Evolutionary conservation across 768 basidiomycete genomes (phyloP).

Genomic region (Tylopilus sp.): DNA sequence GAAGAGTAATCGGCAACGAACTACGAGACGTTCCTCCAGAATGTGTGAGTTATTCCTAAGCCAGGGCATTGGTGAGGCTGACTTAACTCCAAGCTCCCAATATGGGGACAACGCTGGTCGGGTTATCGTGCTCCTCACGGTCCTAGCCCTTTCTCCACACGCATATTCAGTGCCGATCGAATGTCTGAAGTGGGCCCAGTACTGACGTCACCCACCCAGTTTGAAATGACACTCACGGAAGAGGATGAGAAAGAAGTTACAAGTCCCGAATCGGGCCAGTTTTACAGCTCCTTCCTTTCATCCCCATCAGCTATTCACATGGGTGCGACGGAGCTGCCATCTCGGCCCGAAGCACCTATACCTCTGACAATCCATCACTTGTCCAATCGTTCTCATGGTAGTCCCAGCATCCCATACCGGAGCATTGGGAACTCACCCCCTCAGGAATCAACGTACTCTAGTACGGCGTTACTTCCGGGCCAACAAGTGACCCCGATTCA

Average conservation of each 20-base stretch:
- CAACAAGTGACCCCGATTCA: neutral
- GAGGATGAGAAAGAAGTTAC: constrained; percentile 20
- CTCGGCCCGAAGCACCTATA: neutral
- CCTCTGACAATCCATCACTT: neutral
- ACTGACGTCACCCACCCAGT: constrained; percentile 22
- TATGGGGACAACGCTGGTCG: constrained; percentile 34
- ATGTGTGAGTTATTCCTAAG: constrained; percentile 20
- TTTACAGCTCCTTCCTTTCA: constrained; percentile 7
- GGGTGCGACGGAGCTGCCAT: neutral
- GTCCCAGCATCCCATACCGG: neutral
- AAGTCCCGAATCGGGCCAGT: constrained; percentile 10
- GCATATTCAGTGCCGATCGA: constrained; percentile 15
- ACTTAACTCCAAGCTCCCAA: constrained; percentile 22
- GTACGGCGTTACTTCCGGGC: neutral
- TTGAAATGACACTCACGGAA: constrained; percentile 13
- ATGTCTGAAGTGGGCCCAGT: constrained; percentile 22
- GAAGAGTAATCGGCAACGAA: constrained; percentile 30
- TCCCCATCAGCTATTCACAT: constrained; percentile 8
- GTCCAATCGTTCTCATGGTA: neutral
- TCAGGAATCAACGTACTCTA: neutral
- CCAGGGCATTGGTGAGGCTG: neutral
- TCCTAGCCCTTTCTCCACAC: constrained; percentile 26
- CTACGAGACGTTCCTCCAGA: constrained; percentile 30
- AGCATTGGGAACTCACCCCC: neutral
- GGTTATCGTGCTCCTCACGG: constrained; percentile 21